phyloP scores from a whole-genome alignment of 495 filamentous ascomycete genomes.

The Daldinia bambusicola region DNA sequence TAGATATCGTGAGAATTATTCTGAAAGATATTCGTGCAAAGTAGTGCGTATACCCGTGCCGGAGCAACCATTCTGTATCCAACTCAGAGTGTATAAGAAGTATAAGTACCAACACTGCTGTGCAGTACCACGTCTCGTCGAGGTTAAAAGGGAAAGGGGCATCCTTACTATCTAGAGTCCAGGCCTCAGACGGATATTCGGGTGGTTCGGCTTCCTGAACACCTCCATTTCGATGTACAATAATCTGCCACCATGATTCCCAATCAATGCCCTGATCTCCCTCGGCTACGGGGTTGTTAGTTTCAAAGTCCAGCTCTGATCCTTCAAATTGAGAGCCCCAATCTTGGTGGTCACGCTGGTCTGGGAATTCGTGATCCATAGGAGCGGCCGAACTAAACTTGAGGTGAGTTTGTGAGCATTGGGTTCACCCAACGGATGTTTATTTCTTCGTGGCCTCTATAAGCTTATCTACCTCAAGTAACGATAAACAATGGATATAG shows the following conservation, averaged over 20 bases:
- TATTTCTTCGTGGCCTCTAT: not conserved
- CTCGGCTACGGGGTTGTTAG: not conserved
- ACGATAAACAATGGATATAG: constrained; percentile 24
- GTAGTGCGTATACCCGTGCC: constrained; percentile 22
- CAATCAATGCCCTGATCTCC: constrained; percentile 14
- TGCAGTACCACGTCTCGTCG: constrained; percentile 31
- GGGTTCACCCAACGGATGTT: not conserved
- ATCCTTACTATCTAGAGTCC: constrained; percentile 5
- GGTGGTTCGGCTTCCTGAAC: not conserved
- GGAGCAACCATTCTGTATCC: constrained; percentile 28
- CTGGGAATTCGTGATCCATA: constrained; percentile 15
- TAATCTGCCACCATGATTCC: constrained; percentile 33
- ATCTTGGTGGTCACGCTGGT: not conserved
- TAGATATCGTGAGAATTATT: constrained; percentile 25
- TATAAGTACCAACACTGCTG: constrained; percentile 15
- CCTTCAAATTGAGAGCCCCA: not conserved
- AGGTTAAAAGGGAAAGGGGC: constrained; percentile 40
- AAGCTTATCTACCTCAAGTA: not conserved
- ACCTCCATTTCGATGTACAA: constrained; percentile 30
- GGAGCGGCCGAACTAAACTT: not conserved
- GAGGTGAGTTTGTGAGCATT: not conserved
- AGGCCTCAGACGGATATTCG: constrained; percentile 1
- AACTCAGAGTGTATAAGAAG: constrained; percentile 19
- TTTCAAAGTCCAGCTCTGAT: not conserved
- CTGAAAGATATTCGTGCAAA: constrained; percentile 19